Conservation (phyloP, 331 rosid species). For the Ulmus americana region DNA sequence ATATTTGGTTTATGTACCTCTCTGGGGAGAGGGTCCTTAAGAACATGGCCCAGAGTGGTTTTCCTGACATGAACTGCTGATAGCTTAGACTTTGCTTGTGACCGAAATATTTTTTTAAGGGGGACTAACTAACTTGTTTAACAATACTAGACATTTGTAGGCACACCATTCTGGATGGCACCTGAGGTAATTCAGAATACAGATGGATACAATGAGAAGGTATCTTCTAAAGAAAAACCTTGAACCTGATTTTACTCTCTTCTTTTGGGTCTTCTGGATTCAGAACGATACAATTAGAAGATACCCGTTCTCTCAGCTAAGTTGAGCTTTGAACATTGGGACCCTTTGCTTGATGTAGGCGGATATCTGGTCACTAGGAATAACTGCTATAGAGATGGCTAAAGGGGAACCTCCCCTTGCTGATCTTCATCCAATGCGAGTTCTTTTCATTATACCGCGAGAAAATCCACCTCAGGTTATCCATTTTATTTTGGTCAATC, state of each 20-base stretch:
- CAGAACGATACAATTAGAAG: too few species aligned
- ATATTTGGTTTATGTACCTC: too few species aligned
- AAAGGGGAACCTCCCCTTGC: slow-evolving; percentile 99
- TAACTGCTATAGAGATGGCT: slow-evolving; percentile 98
- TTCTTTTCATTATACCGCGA: slow-evolving; percentile 94
- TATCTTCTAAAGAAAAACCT: slow-evolving; percentile 24
- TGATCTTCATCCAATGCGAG: slow-evolving; percentile 99
- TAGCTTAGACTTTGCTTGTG: background rate
- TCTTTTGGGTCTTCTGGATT: slow-evolving; percentile 6
- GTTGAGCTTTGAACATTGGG: slow-evolving; percentile 23
- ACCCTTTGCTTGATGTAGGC: slow-evolving; percentile 60
- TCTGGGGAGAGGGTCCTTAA: too few species aligned
- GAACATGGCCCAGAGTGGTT: background rate
- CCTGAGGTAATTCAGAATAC: slow-evolving; percentile 98
- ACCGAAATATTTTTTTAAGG: slow-evolving; percentile 6
- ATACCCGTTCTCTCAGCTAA: slow-evolving; percentile 6
- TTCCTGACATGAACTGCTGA: background rate
- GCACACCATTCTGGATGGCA: slow-evolving; percentile 99
- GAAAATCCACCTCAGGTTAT: slow-evolving; percentile 97
- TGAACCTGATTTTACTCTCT: slow-evolving; percentile 11
- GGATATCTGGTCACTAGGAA: slow-evolving; percentile 97
- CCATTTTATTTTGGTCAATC: slow-evolving; percentile 10
- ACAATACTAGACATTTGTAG: slow-evolving; percentile 89
- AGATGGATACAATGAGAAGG: slow-evolving; percentile 98
- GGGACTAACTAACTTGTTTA: slow-evolving; percentile 47